Conservation (phyloP, 164 flowering plant genomes). For the grape (Vitis vinifera) region DNA sequence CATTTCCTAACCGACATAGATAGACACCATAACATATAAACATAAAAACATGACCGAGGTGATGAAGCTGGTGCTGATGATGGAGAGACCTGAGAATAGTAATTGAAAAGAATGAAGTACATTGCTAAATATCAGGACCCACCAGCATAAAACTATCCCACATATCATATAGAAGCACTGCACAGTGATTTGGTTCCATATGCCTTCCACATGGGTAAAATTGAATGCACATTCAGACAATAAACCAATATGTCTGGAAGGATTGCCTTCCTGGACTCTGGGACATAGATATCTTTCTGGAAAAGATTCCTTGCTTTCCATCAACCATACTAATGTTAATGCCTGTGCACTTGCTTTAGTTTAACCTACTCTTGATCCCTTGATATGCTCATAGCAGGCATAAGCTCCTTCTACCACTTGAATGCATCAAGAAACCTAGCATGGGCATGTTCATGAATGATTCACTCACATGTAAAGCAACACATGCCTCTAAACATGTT, state of each 20-base stretch:
- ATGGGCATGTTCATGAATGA: not conserved
- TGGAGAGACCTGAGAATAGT: too few species aligned
- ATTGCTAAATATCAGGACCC: too few species aligned
- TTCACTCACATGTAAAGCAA: conserved; percentile 4
- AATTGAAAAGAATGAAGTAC: too few species aligned
- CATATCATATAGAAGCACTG: not conserved
- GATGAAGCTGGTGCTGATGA: too few species aligned
- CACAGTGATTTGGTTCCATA: conserved; percentile 3
- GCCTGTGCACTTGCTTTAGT: not conserved
- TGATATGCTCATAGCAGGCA: too few species aligned
- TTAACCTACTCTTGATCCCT: not conserved
- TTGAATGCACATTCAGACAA: conserved; percentile 3
- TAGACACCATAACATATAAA: too few species aligned
- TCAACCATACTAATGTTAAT: not conserved
- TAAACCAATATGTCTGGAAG: conserved; percentile 5
- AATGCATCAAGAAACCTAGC: not conserved
- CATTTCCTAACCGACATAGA: too few species aligned
- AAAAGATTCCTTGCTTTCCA: conserved; percentile 5
- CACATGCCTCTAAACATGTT: not conserved
- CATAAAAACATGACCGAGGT: too few species aligned
- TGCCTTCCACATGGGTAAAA: conserved; percentile 10
- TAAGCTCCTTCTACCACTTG: too few species aligned
- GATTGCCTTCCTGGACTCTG: not conserved
- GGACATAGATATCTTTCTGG: conserved; percentile 3
- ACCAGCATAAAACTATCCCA: not conserved